phyloP scores from a whole-genome alignment of 768 basidiomycete species.

The Leucogyrophana mollusca region DNA sequence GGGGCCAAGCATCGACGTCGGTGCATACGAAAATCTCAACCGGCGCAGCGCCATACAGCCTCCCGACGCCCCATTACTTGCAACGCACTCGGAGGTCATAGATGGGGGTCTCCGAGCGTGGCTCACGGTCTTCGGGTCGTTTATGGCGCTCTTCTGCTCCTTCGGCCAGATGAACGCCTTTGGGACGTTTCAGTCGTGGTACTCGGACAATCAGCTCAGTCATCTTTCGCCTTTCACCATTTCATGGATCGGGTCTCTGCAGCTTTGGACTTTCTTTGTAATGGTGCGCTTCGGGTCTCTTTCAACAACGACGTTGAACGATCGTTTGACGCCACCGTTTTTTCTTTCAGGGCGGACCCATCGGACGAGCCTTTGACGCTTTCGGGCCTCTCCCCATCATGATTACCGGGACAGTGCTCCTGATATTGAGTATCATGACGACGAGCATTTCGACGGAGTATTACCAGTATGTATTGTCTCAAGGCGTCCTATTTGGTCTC shows the following conservation, averaged over 20 bases:
- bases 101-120: constrained; percentile 33
- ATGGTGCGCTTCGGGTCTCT: constrained; percentile 44
- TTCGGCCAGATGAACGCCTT: constrained; percentile 75
- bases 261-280: constrained; percentile 69
- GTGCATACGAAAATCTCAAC: constrained; percentile 16
- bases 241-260: constrained; percentile 71
- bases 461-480: constrained; percentile 60
- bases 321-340: constrained; percentile 7
- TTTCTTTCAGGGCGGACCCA: constrained; percentile 50
- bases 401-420: constrained; percentile 47
- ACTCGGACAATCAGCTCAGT: constrained; percentile 56
- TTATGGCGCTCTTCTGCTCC: constrained; percentile 63
- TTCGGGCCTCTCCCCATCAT: constrained; percentile 59
- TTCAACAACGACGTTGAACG: not conserved
- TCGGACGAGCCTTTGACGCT: constrained; percentile 59
- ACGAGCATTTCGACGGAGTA: constrained; percentile 58
- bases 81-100: constrained; percentile 5
- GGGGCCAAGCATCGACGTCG: constrained; percentile 21
- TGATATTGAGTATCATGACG: constrained; percentile 52
- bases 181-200: constrained; percentile 72
- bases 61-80: constrained; percentile 13
- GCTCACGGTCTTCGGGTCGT: constrained; percentile 62
- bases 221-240: constrained; percentile 52
- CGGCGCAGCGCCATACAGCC: constrained; percentile 22
- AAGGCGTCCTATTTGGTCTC: constrained; percentile 65